These are phyloP conservation scores for Pleurotus djamor DNA, from an alignment of 768 basidiomycete genomes.

Conservation along the genomic window DNA sequence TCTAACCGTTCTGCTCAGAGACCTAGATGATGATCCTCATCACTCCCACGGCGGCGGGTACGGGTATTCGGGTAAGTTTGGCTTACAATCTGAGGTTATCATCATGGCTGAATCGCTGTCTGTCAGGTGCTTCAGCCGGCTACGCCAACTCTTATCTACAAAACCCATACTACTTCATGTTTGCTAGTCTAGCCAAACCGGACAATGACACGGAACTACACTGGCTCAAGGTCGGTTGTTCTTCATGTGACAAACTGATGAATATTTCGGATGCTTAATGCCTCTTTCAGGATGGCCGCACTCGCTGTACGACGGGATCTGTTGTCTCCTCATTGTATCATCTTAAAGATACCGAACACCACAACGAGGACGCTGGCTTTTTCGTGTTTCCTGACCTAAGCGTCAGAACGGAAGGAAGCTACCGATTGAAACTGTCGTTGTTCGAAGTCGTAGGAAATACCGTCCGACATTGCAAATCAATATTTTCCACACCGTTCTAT, in stretches of 20 bases:
- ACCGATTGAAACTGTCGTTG: constrained; percentile 66
- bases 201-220: constrained; percentile 90
- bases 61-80: background rate
- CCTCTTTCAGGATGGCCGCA: constrained; percentile 72
- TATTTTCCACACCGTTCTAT: constrained; percentile 86
- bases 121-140: constrained; percentile 15
- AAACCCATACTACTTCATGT: constrained; percentile 97
- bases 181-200: constrained; percentile 84
- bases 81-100: background rate
- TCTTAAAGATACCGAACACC: constrained; percentile 68
- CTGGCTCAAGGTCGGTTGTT: constrained; percentile 53
- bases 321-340: constrained; percentile 92
- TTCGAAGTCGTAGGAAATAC: constrained; percentile 91
- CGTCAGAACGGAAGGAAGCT: constrained; percentile 90
- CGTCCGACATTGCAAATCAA: constrained; percentile 88
- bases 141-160: constrained; percentile 71
- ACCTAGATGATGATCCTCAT: background rate
- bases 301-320: constrained; percentile 86
- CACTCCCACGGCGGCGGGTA: background rate
- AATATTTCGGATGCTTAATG: background rate
- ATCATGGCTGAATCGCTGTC: background rate
- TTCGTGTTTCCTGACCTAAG: constrained; percentile 97
- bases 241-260: background rate
- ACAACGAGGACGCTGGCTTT: constrained; percentile 79
- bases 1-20: background rate